A percentile compares a stretch with the other conserved stretches of the same genome.
These are phyloP conservation scores for Aspergillus spinulosporus DNA, from an alignment of 2,329 filamentous ascomycete species.

Conservation along the genomic window DNA sequence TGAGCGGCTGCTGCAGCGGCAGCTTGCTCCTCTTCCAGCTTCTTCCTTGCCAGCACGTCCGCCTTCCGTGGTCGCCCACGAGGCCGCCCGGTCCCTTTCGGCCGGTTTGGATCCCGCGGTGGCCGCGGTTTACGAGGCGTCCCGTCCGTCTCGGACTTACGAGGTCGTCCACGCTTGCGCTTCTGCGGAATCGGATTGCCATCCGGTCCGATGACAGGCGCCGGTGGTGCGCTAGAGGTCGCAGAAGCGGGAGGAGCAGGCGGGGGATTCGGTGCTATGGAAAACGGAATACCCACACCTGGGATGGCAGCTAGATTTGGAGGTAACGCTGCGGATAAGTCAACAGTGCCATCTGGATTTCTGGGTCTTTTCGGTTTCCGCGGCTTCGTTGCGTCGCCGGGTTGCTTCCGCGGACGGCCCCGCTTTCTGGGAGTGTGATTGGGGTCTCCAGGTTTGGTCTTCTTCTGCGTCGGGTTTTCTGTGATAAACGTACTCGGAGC, in stretches of 20 bases:
- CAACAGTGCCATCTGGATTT: slow-evolving; percentile 21
- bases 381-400: slow-evolving; percentile 23
- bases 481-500: slow-evolving; percentile 14
- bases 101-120: slow-evolving; percentile 23
- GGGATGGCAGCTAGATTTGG: background rate
- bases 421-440: slow-evolving; percentile 26
- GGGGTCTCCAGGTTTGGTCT: slow-evolving; percentile 5
- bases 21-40: slow-evolving; percentile 23
- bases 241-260: slow-evolving; percentile 2
- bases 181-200: slow-evolving; percentile 24
- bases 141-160: slow-evolving; percentile 26
- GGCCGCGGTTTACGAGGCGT: slow-evolving; percentile 26
- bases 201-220: slow-evolving; percentile 18
- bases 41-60: slow-evolving; percentile 30
- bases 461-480: slow-evolving; percentile 11
- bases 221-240: slow-evolving; percentile 7
- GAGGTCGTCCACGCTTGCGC: slow-evolving; percentile 27
- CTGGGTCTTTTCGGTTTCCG: slow-evolving; percentile 20
- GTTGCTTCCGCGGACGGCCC: slow-evolving; percentile 34
- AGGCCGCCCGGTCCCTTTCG: slow-evolving; percentile 33
- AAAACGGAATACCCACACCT: slow-evolving; percentile 8
- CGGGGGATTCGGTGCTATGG: background rate
- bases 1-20: slow-evolving; percentile 16
- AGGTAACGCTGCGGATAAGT: background rate
- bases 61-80: slow-evolving; percentile 38